These are phyloP conservation scores for Aspergillus nomiae DNA, from an alignment of 2,329 filamentous ascomycete genomes.

Conservation along the genomic window DNA sequence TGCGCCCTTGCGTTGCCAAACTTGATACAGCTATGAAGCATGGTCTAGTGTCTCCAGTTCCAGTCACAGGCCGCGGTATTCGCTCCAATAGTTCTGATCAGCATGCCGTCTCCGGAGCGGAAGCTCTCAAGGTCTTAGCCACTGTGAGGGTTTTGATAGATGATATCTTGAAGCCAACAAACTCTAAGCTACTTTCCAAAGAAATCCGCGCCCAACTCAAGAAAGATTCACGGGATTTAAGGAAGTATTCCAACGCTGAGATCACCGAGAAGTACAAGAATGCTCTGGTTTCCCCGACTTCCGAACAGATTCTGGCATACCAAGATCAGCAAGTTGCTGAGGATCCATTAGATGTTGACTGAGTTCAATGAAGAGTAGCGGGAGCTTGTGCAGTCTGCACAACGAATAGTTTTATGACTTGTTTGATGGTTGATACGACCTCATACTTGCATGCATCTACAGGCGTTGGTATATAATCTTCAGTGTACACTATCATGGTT, in stretches of 20 bases:
- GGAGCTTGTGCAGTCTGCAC: background rate
- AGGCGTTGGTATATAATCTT: conserved; percentile 19
- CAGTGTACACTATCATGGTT: background rate
- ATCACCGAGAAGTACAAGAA: conserved; percentile 17
- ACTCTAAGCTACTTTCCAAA: conserved; percentile 26
- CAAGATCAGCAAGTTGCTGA: conserved; percentile 9
- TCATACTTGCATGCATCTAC: conserved; percentile 15
- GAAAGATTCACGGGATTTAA: conserved; percentile 29
- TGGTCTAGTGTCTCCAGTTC: conserved; percentile 9
- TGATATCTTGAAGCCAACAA: conserved; percentile 32
- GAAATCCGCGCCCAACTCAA: conserved; percentile 24
- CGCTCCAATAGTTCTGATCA: conserved; percentile 16
- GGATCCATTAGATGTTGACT: background rate
- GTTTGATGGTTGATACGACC: background rate
- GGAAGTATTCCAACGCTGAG: conserved; percentile 31
- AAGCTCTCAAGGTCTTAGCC: conserved; percentile 25
- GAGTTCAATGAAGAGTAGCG: background rate
- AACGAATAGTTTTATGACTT: background rate
- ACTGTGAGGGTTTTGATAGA: conserved; percentile 39
- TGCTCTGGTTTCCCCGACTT: conserved; percentile 24
- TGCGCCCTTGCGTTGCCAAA: conserved; percentile 31
- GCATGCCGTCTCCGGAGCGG: conserved; percentile 27
- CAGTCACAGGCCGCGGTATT: conserved; percentile 5
- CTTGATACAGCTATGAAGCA: conserved; percentile 32
- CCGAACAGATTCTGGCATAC: conserved; percentile 24